A percentile compares a stretch with the other conserved stretches of the same genome.
phyloP scores from a whole-genome alignment of 192 early-diverging fungal genomes.

The Backusella psychrophila region DNA sequence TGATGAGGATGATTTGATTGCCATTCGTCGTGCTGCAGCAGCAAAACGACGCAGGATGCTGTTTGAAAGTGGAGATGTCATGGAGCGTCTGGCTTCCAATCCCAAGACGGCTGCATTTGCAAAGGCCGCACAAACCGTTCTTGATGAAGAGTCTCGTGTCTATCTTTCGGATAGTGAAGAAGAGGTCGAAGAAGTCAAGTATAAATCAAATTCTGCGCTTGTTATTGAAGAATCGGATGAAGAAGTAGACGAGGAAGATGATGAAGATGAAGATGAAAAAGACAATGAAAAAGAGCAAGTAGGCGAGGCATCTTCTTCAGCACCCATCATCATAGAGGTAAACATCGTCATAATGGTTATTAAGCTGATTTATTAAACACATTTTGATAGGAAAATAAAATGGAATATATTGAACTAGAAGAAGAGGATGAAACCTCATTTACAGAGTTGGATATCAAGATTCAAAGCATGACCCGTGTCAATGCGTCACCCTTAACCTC shows the following conservation, averaged over 20 bases:
- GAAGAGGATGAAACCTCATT: neutral
- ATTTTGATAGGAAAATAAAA: neutral
- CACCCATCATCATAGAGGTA: neutral
- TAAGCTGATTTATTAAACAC: neutral
- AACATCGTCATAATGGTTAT: neutral
- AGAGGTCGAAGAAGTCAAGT: conserved; percentile 9
- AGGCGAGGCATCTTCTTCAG: neutral
- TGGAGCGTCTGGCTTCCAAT: conserved; percentile 23
- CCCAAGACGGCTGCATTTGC: conserved; percentile 41
- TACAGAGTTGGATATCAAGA: neutral
- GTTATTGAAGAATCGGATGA: conserved; percentile 8
- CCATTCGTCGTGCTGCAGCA: conserved; percentile 23
- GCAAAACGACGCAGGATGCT: conserved; percentile 25
- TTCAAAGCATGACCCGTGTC: neutral
- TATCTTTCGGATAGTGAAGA: conserved; percentile 35
- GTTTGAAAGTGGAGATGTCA: conserved; percentile 16
- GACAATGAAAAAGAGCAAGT: neutral
- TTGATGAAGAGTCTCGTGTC: conserved; percentile 18
- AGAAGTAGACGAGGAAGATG: conserved; percentile 12
- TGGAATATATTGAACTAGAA: neutral
- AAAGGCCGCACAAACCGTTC: conserved; percentile 28
- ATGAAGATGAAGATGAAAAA: neutral
- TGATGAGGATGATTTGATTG: conserved; percentile 31
- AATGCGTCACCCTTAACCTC: neutral
- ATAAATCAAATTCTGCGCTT: neutral